These are phyloP conservation scores for Microdochium trichocladiopsis DNA, from an alignment of 2,329 filamentous ascomycete genomes.

Conservation along the genomic window DNA sequence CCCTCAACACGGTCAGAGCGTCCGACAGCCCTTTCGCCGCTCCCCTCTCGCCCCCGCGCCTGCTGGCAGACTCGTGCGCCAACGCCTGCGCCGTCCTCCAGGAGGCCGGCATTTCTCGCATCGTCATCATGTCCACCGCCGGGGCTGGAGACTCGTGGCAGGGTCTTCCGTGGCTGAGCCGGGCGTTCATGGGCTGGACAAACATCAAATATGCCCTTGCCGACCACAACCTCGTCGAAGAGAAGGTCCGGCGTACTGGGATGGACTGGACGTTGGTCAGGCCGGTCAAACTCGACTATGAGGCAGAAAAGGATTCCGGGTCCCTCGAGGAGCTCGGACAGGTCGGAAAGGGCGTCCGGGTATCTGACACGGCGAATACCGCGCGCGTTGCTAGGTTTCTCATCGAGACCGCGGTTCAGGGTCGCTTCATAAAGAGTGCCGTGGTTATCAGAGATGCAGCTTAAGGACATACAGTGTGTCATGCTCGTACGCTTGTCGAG, in stretches of 20 bases:
- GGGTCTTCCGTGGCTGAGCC: conserved; percentile 23
- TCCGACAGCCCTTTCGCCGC: conserved; percentile 31
- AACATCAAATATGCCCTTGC: conserved; percentile 30
- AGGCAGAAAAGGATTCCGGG: conserved; percentile 16
- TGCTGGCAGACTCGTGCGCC: conserved; percentile 28
- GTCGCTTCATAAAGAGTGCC: no score
- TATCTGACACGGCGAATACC: conserved; percentile 20
- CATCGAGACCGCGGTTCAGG: conserved; percentile 24
- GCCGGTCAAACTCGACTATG: conserved; percentile 20
- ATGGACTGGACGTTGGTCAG: conserved; percentile 30
- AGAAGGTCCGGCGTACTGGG: conserved; percentile 23
- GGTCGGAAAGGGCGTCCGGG: conserved; percentile 20
- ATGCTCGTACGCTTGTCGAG: no score
- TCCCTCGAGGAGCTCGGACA: conserved; percentile 18
- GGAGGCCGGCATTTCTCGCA: conserved; percentile 19
- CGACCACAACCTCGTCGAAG: conserved; percentile 27
- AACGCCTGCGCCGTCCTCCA: conserved; percentile 23
- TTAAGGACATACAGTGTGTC: no score
- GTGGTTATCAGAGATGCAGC: no score
- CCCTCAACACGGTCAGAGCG: conserved; percentile 29
- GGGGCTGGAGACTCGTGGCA: conserved; percentile 30
- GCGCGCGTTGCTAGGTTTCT: conserved; percentile 22
- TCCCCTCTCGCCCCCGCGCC: conserved; percentile 27
- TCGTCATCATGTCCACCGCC: conserved; percentile 30
- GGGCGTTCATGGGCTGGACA: conserved; percentile 28